Evolutionary conservation across 305 asterid species (phyloP).

Genomic region (Ajuga reptans): DNA sequence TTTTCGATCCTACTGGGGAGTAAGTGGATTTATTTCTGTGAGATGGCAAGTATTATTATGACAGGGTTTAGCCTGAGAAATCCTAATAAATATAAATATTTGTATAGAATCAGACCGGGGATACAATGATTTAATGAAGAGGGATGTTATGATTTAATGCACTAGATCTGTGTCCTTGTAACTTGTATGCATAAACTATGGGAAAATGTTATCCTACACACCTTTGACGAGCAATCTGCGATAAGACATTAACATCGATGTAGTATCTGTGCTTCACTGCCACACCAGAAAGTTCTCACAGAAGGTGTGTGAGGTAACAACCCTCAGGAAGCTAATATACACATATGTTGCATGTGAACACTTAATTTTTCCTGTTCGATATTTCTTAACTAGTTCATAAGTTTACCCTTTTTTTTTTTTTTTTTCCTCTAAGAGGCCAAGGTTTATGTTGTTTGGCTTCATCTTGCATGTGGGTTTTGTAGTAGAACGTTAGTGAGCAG

Average conservation of each 20-base stretch:
- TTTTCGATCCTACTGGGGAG: neutral
- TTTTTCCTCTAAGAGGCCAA: neutral
- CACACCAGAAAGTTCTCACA: no score
- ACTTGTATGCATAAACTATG: neutral
- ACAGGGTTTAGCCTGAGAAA: neutral
- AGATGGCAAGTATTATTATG: neutral
- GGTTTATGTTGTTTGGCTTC: neutral
- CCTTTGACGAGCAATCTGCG: no score
- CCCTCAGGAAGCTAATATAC: neutral
- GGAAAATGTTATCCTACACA: no score
- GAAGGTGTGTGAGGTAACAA: no score
- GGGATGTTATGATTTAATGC: neutral
- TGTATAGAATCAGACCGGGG: no score
- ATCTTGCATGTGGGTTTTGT: no score
- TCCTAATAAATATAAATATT: no score
- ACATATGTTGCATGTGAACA: slow-evolving; percentile 11
- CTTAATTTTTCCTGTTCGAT: no score
- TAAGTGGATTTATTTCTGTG: neutral
- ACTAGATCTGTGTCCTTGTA: neutral
- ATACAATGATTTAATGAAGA: neutral
- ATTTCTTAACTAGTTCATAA: no score
- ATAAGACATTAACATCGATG: no score
- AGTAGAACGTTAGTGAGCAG: neutral
- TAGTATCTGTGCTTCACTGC: no score
- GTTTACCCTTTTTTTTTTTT: neutral